Evolutionary conservation across 177 flowering plant species (phyloP), one percentile per base, ranked within the genome.

Genomic region (Vitis hybrid): DNA sequence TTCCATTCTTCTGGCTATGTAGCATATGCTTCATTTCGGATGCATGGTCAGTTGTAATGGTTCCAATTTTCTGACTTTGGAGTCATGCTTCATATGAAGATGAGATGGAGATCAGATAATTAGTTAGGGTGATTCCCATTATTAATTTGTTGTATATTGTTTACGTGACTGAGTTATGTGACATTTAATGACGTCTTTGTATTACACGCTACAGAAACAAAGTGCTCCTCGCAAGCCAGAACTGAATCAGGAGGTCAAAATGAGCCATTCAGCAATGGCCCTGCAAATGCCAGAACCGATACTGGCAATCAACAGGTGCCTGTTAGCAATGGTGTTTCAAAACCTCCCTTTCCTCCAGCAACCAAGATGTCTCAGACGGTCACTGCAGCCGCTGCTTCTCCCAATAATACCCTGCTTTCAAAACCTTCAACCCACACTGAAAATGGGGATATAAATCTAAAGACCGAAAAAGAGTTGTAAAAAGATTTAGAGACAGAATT

Each of bases 191-290:
- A 63, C 52, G 51, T 0, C 13, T 18, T 61, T 78, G 14, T 35
- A n/a, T 70, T 55, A 15, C 24, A 9, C 13, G 17, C 73, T 74
- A 61, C 93, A 93, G 97, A 88, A 80, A 78, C 81, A 53, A 81
- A 83, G 46, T 89, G 83, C 73, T 85, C 92, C 53, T 81, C 88
- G 15, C 71, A 82, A 64, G 86, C 90, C 12, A 80, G 82, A 73
- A 71, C 81, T 35, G 91, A 85, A 64, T 49, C 76, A 35, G 79
- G 75, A 50, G 70, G 60, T 62, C 82, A 73, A 71, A 75, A 30
- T 7, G 81, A 81, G 10, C 55, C 67, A 27, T 50, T 48, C 58
- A 68, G 70, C 73, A 79, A 82, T 64, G 81, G 83, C 49, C 50
- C 65, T 21, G 56, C 66, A 20, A 78, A 64, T 70, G 63, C n/a